These are phyloP conservation scores for Penium margaritaceum DNA, from an alignment of 139 green algal genomes.

Conservation along the genomic window DNA sequence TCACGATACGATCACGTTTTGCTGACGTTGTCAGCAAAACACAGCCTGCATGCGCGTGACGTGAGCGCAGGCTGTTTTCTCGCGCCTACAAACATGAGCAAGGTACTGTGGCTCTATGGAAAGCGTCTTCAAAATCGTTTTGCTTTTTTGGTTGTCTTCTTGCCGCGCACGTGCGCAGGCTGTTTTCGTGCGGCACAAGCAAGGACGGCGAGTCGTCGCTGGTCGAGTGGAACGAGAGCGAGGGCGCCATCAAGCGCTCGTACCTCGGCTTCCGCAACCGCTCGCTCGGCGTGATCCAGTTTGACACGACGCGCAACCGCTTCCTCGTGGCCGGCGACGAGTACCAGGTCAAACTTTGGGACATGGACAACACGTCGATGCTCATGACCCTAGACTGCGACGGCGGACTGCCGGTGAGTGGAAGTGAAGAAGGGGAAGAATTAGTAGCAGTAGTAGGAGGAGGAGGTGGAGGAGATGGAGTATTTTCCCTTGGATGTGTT, in stretches of 20 bases:
- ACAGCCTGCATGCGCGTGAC: too few species aligned
- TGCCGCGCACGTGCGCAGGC: constrained; percentile 13
- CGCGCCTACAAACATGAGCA: too few species aligned
- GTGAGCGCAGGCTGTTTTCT: too few species aligned
- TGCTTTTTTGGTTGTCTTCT: too few species aligned
- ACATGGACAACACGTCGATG: constrained; percentile 44
- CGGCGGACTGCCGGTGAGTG: constrained; percentile 23
- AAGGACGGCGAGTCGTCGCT: constrained; percentile 44
- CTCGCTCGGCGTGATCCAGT: constrained; percentile 42
- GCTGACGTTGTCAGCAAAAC: too few species aligned
- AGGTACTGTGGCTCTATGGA: too few species aligned
- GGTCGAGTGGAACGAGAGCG: constrained; percentile 50
- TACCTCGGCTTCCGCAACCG: constrained; percentile 41
- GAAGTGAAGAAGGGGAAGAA: too few species aligned
- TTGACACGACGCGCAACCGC: constrained; percentile 44
- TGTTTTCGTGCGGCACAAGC: constrained; percentile 49
- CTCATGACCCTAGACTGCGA: constrained; percentile 38
- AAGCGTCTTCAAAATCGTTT: too few species aligned
- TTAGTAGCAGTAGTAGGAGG: too few species aligned
- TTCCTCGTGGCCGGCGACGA: constrained; percentile 45
- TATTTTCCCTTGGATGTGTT: too few species aligned
- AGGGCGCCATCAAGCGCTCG: constrained; percentile 43
- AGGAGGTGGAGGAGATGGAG: too few species aligned
- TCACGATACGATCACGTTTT: too few species aligned
- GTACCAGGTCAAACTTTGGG: constrained; percentile 46